These are phyloP conservation scores for Hypoxylon sp. DNA, from an alignment of 2,329 filamentous ascomycete species.

Conservation along the genomic window DNA sequence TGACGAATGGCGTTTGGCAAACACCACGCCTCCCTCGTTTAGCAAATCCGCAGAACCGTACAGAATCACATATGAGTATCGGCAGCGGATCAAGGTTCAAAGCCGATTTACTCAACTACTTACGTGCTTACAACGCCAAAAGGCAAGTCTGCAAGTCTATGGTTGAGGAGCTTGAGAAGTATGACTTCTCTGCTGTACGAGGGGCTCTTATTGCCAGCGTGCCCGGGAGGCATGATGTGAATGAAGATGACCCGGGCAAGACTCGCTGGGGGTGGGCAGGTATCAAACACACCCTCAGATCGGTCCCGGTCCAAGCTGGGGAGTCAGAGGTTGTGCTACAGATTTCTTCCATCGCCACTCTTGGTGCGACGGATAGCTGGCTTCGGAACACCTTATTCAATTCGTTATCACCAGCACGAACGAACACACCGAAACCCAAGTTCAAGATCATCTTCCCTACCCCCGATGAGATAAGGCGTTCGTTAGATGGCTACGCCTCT, in stretches of 20 bases:
- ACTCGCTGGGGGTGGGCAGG: conserved; percentile 85
- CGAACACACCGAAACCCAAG: conserved; percentile 57
- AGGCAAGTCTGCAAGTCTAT: conserved; percentile 69
- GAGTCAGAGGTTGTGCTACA: conserved; percentile 71
- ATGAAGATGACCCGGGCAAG: conserved; percentile 60
- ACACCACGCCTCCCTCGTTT: conserved; percentile 77
- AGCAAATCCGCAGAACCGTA: conserved; percentile 10
- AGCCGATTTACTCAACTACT: conserved; percentile 78
- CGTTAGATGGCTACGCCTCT: conserved; percentile 82
- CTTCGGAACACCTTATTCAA: conserved; percentile 75
- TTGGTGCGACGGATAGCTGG: conserved; percentile 81
- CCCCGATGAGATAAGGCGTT: conserved; percentile 80
- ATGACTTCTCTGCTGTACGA: conserved; percentile 79
- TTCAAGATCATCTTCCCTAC: conserved; percentile 87
- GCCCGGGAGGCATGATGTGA: conserved; percentile 74
- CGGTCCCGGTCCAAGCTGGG: conserved; percentile 63
- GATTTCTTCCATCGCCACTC: conserved; percentile 85
- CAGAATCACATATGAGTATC: conserved; percentile 51
- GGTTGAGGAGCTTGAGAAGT: conserved; percentile 68
- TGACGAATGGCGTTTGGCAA: conserved; percentile 87
- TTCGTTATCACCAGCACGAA: conserved; percentile 56
- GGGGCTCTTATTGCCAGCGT: conserved; percentile 84
- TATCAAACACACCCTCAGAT: conserved; percentile 71
- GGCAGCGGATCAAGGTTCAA: conserved; percentile 83
- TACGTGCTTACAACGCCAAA: conserved; percentile 75